Base-by-base conservation (phyloP, 202 grass and related monocot genomes). In the Musa balbisiana region DNA sequence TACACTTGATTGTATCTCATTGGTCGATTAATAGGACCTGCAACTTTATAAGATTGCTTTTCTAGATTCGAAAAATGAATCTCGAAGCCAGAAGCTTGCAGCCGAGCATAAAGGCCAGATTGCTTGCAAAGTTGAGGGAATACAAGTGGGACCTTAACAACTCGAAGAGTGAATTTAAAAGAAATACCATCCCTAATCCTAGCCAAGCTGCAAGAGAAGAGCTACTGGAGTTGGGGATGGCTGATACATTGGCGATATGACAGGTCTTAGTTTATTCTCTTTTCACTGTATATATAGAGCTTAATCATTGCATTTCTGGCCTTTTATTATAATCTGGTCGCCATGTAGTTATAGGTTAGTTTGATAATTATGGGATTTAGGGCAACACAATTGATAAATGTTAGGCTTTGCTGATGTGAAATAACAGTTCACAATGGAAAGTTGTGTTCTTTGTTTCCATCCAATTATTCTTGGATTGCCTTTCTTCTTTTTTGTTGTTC, bases 1-100 rank as follows among this genome's bases (percentile, higher is more conserved):
- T 0, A 0, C 63, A 29, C 52, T 51, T 21, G 9, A 8, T 49
- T 20, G 10, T 5, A 27, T 76, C 14, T 54, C 33, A 49, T 51
- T 49, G 14, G 53, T 49, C 53, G 59, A 15, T 25, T 33, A n/a
- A 52, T 11, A 14, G 10, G 12, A 8, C 2, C 55, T 75, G 26
- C 73, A 69, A 21, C 23, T 65, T 67, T 1, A 51, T 20, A 51
- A 14, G 29, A 33, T 51, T 80, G 8, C 12, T 10, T 26, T 52
- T 66, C 20, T 23, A 96, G 89, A 90, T 96, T 81, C 78, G 89
- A 53, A 96, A 88, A 83, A 96, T 96, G 92, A 89, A 96, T 83
- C 75, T 96, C 21, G 92, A 96, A 87, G 92, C 92, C 0, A 92
- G 92, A 87, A 96, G 87, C 71, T 75, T 88, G 75, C 92, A 87